phyloP scores from a whole-genome alignment of 164 flowering plant genomes.

The Magnolia kwangsiensis region DNA sequence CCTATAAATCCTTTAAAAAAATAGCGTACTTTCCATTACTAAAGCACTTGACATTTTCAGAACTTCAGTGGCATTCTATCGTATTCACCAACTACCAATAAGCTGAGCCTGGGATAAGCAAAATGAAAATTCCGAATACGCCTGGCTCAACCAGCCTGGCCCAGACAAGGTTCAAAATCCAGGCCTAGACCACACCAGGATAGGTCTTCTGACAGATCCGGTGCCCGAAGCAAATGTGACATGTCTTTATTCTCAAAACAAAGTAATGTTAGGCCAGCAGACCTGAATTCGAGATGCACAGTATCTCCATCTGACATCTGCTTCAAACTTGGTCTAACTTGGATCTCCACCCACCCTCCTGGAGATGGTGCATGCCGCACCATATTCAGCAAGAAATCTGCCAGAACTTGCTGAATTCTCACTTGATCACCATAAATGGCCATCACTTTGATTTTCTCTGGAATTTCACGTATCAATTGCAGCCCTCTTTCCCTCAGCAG shows the following conservation, averaged over 20 bases:
- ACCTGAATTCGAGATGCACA: slow-evolving; percentile 83
- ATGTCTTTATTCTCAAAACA: slow-evolving; percentile 9
- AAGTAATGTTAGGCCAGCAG: slow-evolving; percentile 3
- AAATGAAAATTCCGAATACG: too few species aligned
- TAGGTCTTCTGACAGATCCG: too few species aligned
- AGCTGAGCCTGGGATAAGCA: too few species aligned
- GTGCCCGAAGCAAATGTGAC: too few species aligned
- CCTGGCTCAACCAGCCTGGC: too few species aligned
- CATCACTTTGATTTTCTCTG: slow-evolving; percentile 77
- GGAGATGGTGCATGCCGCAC: slow-evolving; percentile 76
- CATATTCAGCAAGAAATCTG: slow-evolving; percentile 77
- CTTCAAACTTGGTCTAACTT: slow-evolving; percentile 61
- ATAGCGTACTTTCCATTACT: too few species aligned
- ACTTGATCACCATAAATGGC: slow-evolving; percentile 79
- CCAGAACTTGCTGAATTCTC: slow-evolving; percentile 79
- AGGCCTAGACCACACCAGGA: too few species aligned
- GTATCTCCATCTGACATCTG: slow-evolving; percentile 42
- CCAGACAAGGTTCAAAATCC: too few species aligned
- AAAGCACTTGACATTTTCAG: too few species aligned
- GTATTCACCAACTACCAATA: too few species aligned
- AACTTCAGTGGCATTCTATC: too few species aligned
- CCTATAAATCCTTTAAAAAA: too few species aligned
- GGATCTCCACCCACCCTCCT: slow-evolving; percentile 94
- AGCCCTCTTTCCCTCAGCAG: slow-evolving; percentile 68
- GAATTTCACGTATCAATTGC: slow-evolving; percentile 81